Percentiles rank a stretch among this genome's conserved stretches.
Conservation (phyloP, 495 filamentous ascomycete genomes). For the Copromyces sp. region DNA sequence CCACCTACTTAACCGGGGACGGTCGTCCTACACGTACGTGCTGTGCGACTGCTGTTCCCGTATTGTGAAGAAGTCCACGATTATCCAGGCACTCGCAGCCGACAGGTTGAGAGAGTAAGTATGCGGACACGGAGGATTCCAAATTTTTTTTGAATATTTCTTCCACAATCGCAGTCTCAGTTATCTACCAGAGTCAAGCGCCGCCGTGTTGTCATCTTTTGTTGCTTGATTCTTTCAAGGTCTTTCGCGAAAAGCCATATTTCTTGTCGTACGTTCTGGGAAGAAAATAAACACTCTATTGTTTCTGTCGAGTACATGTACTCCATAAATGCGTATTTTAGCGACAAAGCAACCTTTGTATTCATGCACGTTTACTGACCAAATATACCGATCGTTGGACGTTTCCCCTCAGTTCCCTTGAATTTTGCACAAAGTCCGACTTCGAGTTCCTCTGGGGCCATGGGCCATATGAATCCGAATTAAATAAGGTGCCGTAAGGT, state of each 20-base stretch:
- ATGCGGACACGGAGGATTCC: no score
- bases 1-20: neutral
- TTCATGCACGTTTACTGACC: neutral
- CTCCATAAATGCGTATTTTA: no score
- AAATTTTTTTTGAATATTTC: no score
- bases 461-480: accelerated
- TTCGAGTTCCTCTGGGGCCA: neutral
- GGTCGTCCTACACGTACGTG: neutral
- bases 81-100: neutral
- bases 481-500: no score
- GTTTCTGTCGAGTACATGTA: neutral
- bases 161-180: neutral
- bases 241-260: no score
- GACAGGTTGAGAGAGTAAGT: no score
- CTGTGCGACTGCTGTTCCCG: neutral
- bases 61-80: neutral
- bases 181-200: neutral
- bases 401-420: no score
- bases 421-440: neutral
- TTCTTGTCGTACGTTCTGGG: no score
- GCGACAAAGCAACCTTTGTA: no score
- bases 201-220: neutral
- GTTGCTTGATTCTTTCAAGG: neutral
- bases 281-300: neutral
- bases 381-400: no score